Evolutionary conservation across 2,329 filamentous ascomycete genomes (phyloP), one percentile per base, ranked within the genome.

Genomic region (Bipolaris oryzae): DNA sequence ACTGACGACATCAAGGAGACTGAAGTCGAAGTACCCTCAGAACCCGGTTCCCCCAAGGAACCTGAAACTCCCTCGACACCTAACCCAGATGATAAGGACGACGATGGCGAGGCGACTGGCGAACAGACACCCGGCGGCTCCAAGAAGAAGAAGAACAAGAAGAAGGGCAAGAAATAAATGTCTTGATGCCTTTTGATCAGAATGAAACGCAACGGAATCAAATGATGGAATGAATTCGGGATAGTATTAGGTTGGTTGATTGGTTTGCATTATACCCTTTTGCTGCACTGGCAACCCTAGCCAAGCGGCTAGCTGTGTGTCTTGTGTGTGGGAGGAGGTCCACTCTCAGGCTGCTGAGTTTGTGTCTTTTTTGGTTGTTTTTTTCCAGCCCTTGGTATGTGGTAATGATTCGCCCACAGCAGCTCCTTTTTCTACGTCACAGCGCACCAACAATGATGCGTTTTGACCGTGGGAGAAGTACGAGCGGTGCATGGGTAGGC

Each of bases 151-250:
- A 62, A 61, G 51, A 55, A 55, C 52, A 58, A 58, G 55, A 58
- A 58, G 58, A 61, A 62, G 51, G 57, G 57, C 57, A 62, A 62
- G 60, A 62, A 62, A 62, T 62, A 55, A 53, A 42, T n/a, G 23
- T 35, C 31, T 49, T 20, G 18, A 37, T 15, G 2, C n/a, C 20
- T n/a, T 20, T 44, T 5, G 13, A 44, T 18, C 25, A 44, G 42
- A 44, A 44, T 25, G 42, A 44, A 44, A 44, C 25, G 25, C 23
- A 25, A 44, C 7, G 42, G 42, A 28, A 44, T 44, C 23, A 44
- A 28, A 50, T 23, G 53, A 47, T 37, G 45, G 45, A 47, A 47
- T 38, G 46, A 49, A 41, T 37, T 21, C 28, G 43, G 45, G 13
- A 37, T 23, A 18, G 44, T 20, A 47, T 16, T 47, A 47, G 33